Evolutionary conservation across 73 alveolate genomes (phyloP), one percentile per base, ranked within the genome.

Genomic region (Paramecium sexaurelia): DNA sequence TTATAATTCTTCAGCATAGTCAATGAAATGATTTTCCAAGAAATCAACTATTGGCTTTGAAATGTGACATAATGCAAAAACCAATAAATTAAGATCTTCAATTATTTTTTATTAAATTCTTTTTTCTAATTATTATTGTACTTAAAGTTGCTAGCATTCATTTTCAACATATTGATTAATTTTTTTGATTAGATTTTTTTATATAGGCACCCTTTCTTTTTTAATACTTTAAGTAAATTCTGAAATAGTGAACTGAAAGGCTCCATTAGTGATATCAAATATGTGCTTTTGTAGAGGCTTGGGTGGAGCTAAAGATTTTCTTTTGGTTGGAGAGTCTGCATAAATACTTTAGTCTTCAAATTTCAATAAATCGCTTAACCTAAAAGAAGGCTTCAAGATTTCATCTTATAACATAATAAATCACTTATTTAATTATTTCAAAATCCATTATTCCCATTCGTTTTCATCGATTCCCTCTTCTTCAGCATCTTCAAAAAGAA

Each of bases 401-500:
- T 71, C 86, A 36, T 37, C 56, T 66, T 29, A 66, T 66, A 37
- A 71, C 56, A 71, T 71, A 33, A 36, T 71, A 19, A 29, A 35
- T 71, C 57, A 35, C 43, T 71, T 37, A 71, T 71, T 71, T 35
- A 71, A 71, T 71, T 71, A 32, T 78, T 78, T 78, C 87, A 41
- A 20, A 41, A 78, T 41, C 90, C 90, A 78, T 7, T 20, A 27
- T 33, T 43, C 71, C 90, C 90, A 78, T 11, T 78, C 90, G 13
- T 41, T 39, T 33, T 78, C 69, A 39, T 78, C 90, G 19, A 78
- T 43, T 22, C 90, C 90, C n/a, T 78, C 90, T 13, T 78, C 90
- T 45, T 78, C 90, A 3, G 90, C 90, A 78, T 78, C 90, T 33
- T 78, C 90, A 43, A 78, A 78, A 20, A 78, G 55, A 15, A 78